These are phyloP conservation scores for Eucalyptus grandis DNA, from an alignment of 345 rosid genomes.

Conservation along the genomic window DNA sequence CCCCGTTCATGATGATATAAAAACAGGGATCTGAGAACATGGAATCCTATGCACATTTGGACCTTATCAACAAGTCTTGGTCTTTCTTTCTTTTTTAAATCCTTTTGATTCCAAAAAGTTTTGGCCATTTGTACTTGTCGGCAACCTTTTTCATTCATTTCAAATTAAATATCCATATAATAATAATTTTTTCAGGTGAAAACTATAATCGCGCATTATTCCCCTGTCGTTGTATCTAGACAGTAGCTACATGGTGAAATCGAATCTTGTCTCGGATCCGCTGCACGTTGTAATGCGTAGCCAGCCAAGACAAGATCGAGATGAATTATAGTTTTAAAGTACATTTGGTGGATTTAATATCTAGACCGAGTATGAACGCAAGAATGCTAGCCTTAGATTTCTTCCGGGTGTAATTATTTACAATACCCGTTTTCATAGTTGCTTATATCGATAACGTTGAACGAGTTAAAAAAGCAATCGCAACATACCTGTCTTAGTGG, in stretches of 20 bases:
- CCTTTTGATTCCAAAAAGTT: background rate
- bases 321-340: background rate
- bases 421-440: background rate
- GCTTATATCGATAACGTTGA: background rate
- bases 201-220: background rate
- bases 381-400: background rate
- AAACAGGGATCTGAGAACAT: background rate
- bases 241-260: background rate
- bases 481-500: background rate
- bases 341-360: background rate
- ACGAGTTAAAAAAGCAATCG: background rate
- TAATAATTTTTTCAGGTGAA: background rate
- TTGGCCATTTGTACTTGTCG: background rate
- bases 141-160: background rate
- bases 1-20: background rate
- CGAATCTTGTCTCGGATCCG: background rate
- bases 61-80: background rate
- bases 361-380: background rate
- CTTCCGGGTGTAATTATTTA: background rate
- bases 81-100: background rate
- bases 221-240: background rate
- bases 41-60: background rate
- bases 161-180: background rate
- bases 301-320: background rate
- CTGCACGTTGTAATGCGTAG: background rate